These are phyloP conservation scores for Castanea crenata DNA, from an alignment of 306 rosid genomes.

Conservation along the genomic window DNA sequence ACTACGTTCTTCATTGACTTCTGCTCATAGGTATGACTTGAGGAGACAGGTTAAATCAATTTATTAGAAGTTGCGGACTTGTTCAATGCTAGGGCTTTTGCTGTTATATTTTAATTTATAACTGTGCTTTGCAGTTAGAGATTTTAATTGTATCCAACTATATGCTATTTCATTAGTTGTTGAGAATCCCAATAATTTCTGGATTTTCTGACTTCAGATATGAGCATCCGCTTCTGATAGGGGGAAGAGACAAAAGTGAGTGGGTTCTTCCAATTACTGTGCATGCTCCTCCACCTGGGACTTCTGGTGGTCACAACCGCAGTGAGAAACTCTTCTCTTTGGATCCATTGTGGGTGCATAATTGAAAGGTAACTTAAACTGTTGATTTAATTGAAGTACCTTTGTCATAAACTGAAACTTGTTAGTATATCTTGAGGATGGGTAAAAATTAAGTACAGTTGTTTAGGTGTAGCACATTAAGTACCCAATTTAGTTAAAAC, in stretches of 20 bases:
- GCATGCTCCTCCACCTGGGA: slow-evolving; percentile 72
- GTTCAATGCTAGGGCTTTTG: neutral
- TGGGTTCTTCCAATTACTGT: slow-evolving; percentile 97
- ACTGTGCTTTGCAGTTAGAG: neutral
- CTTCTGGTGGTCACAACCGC: slow-evolving; percentile 52
- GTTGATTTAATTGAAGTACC: neutral
- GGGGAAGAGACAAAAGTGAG: slow-evolving; percentile 85
- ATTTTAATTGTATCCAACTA: neutral
- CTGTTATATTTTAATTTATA: neutral
- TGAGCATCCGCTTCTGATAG: slow-evolving; percentile 90
- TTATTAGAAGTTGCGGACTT: neutral
- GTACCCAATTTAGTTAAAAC: too few relatives aligned
- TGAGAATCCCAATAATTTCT: neutral
- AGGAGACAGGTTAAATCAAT: neutral
- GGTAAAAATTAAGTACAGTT: too few relatives aligned
- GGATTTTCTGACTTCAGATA: slow-evolving; percentile 52
- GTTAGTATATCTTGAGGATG: neutral
- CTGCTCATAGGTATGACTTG: neutral
- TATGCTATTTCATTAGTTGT: neutral
- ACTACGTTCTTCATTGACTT: neutral
- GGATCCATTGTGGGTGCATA: slow-evolving; percentile 67
- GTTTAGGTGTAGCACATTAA: too few relatives aligned
- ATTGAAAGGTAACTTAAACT: slow-evolving; percentile 44
- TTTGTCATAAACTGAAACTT: neutral
- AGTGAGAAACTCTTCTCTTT: slow-evolving; percentile 63